Evolutionary conservation across 2,329 filamentous ascomycete genomes (phyloP).

Genomic region (Cordyceps sp.): DNA sequence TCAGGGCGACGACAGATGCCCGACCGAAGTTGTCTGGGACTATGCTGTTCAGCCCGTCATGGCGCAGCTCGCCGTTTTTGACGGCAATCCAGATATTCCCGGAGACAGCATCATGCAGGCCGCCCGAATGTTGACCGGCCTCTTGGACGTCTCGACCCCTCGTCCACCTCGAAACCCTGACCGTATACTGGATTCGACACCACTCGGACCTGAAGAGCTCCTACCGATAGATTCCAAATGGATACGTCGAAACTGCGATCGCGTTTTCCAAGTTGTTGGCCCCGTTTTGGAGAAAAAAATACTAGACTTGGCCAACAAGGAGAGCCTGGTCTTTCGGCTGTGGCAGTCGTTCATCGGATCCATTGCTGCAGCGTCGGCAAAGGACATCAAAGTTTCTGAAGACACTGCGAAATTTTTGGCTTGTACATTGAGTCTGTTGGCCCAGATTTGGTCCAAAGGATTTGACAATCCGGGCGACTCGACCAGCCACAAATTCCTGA

Average conservation of each 20-base stretch:
- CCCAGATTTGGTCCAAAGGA: slow-evolving; percentile 43
- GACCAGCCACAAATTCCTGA: slow-evolving; percentile 32
- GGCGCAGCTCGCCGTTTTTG: slow-evolving; percentile 29
- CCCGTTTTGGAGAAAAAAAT: slow-evolving; percentile 46
- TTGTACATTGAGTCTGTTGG: slow-evolving; percentile 50
- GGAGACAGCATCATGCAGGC: slow-evolving; percentile 40
- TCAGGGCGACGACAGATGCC: slow-evolving; percentile 46
- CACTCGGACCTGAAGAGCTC: slow-evolving; percentile 56
- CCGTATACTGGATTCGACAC: slow-evolving; percentile 43
- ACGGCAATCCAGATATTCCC: slow-evolving; percentile 18
- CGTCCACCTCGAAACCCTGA: slow-evolving; percentile 58
- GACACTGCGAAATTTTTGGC: slow-evolving; percentile 73
- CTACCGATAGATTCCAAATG: slow-evolving; percentile 73
- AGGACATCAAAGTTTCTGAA: slow-evolving; percentile 77
- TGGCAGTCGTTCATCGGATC: slow-evolving; percentile 47
- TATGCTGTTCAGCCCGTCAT: slow-evolving; percentile 52
- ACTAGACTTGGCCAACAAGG: slow-evolving; percentile 41
- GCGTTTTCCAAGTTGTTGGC: slow-evolving; percentile 45
- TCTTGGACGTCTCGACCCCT: slow-evolving; percentile 44
- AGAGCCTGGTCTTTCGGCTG: slow-evolving; percentile 33
- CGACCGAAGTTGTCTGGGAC: slow-evolving; percentile 67
- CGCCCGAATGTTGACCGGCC: slow-evolving; percentile 51
- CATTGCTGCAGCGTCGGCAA: slow-evolving; percentile 51
- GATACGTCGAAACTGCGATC: slow-evolving; percentile 55
- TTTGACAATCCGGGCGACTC: slow-evolving; percentile 24